Base-by-base conservation (phyloP, 2,329 filamentous ascomycete genomes). In the Exophiala bonariae region DNA sequence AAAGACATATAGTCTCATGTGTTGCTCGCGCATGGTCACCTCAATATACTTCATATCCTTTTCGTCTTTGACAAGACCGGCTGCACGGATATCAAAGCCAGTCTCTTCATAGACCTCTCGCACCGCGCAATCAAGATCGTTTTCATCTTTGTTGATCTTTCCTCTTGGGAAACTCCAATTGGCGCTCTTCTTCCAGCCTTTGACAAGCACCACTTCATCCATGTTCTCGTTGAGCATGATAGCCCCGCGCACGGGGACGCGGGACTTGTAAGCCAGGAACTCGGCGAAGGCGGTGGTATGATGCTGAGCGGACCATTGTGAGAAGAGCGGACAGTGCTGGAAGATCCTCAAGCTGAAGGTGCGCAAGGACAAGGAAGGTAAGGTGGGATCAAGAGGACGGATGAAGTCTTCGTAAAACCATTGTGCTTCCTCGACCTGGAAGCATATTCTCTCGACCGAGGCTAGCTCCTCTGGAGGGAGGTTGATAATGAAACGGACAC, bases 371-470 rank as follows among this genome's bases (percentile, higher is more conserved):
- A 97, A 86, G 45, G 87, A 90, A 3, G 93, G 93, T 9, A 99
- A 78, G 31, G 79, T 79, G 42, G 90, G 85, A 68, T 96, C 87
- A 55, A 93, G 77, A 31, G 92, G 91, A 38, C 93, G 88, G 66
- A 99, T 89, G 66, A 99, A 99, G 71, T 99, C 93, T 76, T 99
- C 93, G 81, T 99, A 99, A 72, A 95, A 99, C 93, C 93, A 99
- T 83, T 99, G 95, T 61, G 93, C 93, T 72, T 99, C 95, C 71
- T 99, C 93, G 60, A 99, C 87, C 72, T 97, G 91, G 68, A 99
- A 99, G 72, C 92, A 97, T 71, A 99, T 93, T 64, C 93, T 86
- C 65, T 90, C 89, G 48, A 96, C 87, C 2, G 88, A 90, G 57
- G 85, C 83, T 37, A 97, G 81, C 69, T 99, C 93, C 69, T 93